Base-by-base conservation (phyloP, 768 basidiomycete genomes). In the Phanerochaete carnosa region DNA sequence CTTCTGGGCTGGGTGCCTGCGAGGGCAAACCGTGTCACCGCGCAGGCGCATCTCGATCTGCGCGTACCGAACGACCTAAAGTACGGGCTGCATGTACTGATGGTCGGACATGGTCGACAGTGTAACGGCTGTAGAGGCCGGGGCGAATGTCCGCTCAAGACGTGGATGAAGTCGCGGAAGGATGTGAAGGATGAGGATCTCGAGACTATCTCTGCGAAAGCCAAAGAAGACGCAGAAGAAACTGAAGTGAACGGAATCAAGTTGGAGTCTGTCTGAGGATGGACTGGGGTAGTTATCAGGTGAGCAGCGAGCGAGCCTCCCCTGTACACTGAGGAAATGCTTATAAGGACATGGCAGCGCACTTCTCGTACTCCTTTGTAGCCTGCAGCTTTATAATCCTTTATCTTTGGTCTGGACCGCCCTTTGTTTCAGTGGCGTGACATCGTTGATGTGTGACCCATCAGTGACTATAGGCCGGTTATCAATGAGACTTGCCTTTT, bases 1-100 rank as follows among this genome's bases (percentile, higher is more conserved):
- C 58, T 86, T 7, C 71, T 84, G 12, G 80, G 78, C 0, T 83
- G 83, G 82, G 77, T 83, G 0, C 82, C 83, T 7, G 49, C 65
- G 8, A 65, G 58, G 26, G 79, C 83, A 16, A 78, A 84, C 65
- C 70, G 82, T 0, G 76, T 86, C 1, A 74, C 75, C 5, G 75
- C 85, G 1, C 85, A 86, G 69, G 83, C 82, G 12, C 85, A 85
- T 67, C 68, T 87, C 19, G 84, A 86, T 64, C 64, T 78, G 30
- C 75, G 68, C 28, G 72, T 87, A 22, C 83, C 84, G 1, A 71
- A 72, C 2, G 77, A 80, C 53, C 73, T 86, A 3, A 86, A 87
- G 67, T 82, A 83, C 60, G 82, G 79, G 0, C 66, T 86, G 23
- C 85, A 87, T 66, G 79, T 84, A 2, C 70, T 85, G 63, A 82